phyloP scores from a whole-genome alignment of 495 filamentous ascomycete genomes.

The Daldinia bambusicola region DNA sequence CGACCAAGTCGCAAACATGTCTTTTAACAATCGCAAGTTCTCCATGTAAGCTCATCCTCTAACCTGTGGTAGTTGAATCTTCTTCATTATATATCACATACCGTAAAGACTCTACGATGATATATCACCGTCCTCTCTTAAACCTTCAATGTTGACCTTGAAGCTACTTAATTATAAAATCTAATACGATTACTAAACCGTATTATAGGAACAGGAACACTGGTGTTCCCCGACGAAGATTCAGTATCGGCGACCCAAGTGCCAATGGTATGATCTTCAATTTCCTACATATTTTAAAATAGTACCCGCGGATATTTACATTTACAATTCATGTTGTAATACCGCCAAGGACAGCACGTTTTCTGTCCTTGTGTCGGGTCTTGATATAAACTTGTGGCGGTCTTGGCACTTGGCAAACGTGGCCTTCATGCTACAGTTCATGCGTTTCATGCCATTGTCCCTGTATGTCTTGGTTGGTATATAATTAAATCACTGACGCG shows the following conservation, averaged over 20 bases:
- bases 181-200: constrained; percentile 17
- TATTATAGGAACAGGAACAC: constrained; percentile 61
- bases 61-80: background rate
- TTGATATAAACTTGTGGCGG: constrained; percentile 44
- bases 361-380: constrained; percentile 15
- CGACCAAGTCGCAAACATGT: constrained; percentile 47
- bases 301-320: constrained; percentile 17
- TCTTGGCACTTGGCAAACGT: constrained; percentile 50
- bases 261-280: constrained; percentile 55
- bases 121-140: constrained; percentile 3
- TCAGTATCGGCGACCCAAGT: constrained; percentile 63
- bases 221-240: constrained; percentile 63
- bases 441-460: constrained; percentile 16
- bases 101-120: constrained; percentile 4
- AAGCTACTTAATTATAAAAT: background rate
- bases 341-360: constrained; percentile 33
- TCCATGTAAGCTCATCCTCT: constrained; percentile 54
- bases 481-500: constrained; percentile 39
- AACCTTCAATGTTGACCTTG: background rate
- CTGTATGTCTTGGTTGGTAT: constrained; percentile 34
- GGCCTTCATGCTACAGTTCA: constrained; percentile 23
- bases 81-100: background rate
- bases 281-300: constrained; percentile 11
- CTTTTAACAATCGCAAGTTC: constrained; percentile 63
- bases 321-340: constrained; percentile 29